Evolutionary conservation across 176 grass and related monocot species (phyloP).

Genomic region (Elymus sibiricus): DNA sequence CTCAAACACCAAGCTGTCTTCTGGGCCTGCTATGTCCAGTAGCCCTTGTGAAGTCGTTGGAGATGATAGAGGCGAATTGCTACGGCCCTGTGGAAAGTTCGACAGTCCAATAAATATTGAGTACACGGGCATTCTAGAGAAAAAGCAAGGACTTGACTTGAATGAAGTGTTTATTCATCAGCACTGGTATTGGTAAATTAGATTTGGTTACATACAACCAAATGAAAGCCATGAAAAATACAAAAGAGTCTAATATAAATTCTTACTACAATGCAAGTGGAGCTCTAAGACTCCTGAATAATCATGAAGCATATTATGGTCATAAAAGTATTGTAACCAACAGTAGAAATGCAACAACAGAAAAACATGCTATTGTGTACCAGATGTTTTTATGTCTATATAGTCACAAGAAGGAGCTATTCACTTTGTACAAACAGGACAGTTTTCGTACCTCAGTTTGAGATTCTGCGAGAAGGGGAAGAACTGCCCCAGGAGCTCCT

Average conservation of each 20-base stretch:
- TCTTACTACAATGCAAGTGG: background rate
- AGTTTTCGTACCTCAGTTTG: slow-evolving; percentile 53
- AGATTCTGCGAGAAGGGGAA: slow-evolving; percentile 73
- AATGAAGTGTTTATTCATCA: background rate
- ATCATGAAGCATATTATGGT: background rate
- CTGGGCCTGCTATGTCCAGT: slow-evolving; percentile 21
- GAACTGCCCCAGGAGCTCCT: slow-evolving; percentile 77
- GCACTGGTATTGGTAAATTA: background rate
- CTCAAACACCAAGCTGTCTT: slow-evolving; percentile 54
- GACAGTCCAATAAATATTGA: background rate
- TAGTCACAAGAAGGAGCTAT: background rate
- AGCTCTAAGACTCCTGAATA: background rate
- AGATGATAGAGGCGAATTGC: slow-evolving; percentile 4
- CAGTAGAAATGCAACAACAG: background rate
- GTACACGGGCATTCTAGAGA: background rate
- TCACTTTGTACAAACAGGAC: background rate
- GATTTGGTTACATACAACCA: background rate
- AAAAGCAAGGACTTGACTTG: background rate
- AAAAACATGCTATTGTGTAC: background rate
- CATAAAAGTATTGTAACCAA: background rate
- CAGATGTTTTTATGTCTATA: background rate
- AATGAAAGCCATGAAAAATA: background rate
- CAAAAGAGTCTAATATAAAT: background rate
- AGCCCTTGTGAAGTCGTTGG: slow-evolving; percentile 29
- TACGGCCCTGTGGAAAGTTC: slow-evolving; percentile 12